Base-by-base conservation (phyloP, 106 monocot species). In the Dendrobium catenatum region DNA sequence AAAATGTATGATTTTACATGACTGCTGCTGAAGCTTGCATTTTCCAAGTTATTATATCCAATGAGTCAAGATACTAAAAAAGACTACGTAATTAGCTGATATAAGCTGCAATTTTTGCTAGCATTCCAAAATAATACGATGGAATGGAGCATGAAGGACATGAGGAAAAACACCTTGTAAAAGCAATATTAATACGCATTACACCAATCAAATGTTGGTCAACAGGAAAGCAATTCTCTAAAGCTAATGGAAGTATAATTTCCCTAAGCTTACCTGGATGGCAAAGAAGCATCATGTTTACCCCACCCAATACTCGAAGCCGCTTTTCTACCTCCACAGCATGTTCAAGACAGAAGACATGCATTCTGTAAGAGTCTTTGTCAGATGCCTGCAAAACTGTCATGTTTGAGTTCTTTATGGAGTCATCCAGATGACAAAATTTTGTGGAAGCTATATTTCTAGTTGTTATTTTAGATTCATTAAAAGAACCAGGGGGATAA, bases 281-380 rank as follows among this genome's bases (percentile, higher is more conserved):
- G 43, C 96, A 96, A 27, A 96, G 75, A 81, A 96, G 78, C 86
- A 96, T 92, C 54, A 96, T 81, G 77, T 90, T 83, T 43, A 80
- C 90, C 80, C 96, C 96, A 72, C 96, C 96, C 1, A 88, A 76
- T 42, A 49, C 78, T 54, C 70, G 85, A 75, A 96, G 89, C 73
- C 86, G 86, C 73, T 92, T 94, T 73, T 91, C 87, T 8, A 90
- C 92, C 27, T 96, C 94, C 43, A 89, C 33, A 40, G 96, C 96
- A 85, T 96, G 96, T 75, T 94, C 94, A 59, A 96, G 96, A 88
- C 96, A 96, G 82, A 96, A 96, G 17, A 96, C 89, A 82, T 96
- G 96, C 90, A 87, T 92, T 83, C 90, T 88, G 64, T 86, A 90
- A 80, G 94, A 94, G 83, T 94, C 92, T 74, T 88, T 96, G 73